Evolutionary conservation across 192 early-diverging fungal species (phyloP).

Genomic region (Backusella mclennaniae): DNA sequence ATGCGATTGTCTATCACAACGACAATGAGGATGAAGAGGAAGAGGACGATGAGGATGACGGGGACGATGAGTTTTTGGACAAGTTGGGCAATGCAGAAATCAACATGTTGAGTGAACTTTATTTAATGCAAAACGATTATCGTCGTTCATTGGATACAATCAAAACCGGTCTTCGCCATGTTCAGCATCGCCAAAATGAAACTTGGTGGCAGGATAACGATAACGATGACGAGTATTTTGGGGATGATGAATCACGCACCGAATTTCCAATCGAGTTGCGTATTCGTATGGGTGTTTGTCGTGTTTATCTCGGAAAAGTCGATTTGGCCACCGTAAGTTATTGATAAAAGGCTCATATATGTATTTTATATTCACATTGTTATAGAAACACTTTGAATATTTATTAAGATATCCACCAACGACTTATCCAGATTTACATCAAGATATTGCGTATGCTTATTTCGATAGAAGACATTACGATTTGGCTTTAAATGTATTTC

Average conservation of each 20-base stretch:
- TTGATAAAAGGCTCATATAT: too few relatives aligned
- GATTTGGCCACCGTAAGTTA: conserved; percentile 62
- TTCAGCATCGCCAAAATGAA: conserved; percentile 70
- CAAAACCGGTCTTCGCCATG: conserved; percentile 64
- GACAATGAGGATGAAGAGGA: conserved; percentile 40
- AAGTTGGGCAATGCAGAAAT: conserved; percentile 79
- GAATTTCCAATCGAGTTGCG: conserved; percentile 82
- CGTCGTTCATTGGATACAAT: conserved; percentile 68
- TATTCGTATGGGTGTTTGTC: conserved; percentile 80
- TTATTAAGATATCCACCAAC: conserved; percentile 51
- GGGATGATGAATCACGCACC: conserved; percentile 8
- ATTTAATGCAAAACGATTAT: conserved; percentile 77
- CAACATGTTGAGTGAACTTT: conserved; percentile 85
- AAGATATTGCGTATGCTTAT: conserved; percentile 76
- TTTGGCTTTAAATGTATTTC: conserved; percentile 61
- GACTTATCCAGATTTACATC: conserved; percentile 65
- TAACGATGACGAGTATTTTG: conserved; percentile 44
- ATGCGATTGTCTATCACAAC: conserved; percentile 47
- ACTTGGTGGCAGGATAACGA: conserved; percentile 66
- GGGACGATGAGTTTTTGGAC: conserved; percentile 37
- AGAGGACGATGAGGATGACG: conserved; percentile 38
- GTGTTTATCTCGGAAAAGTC: conserved; percentile 65
- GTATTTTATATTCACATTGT: too few relatives aligned
- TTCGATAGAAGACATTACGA: conserved; percentile 60
- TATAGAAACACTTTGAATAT: conserved; percentile 64